Percentiles rank a stretch among this genome's conserved stretches.
These are phyloP conservation scores for Venturia asperata DNA, from an alignment of 2,329 filamentous ascomycete genomes.

Conservation along the genomic window DNA sequence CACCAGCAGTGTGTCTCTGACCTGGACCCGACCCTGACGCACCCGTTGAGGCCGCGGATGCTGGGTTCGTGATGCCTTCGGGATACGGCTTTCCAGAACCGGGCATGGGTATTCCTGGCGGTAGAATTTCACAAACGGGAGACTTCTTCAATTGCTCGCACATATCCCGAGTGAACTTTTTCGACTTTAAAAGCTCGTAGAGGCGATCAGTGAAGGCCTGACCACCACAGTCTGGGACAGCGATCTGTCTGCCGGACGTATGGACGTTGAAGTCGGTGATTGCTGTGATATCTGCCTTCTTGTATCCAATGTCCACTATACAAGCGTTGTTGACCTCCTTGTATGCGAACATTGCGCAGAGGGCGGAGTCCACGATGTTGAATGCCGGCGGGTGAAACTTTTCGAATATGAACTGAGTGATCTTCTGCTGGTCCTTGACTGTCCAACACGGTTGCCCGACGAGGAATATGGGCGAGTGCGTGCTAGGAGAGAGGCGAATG, in stretches of 20 bases:
- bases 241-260: slow-evolving; percentile 55
- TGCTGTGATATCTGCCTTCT: slow-evolving; percentile 89
- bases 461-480: slow-evolving; percentile 89
- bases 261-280: slow-evolving; percentile 76
- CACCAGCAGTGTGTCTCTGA: slow-evolving; percentile 33
- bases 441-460: slow-evolving; percentile 89
- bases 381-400: slow-evolving; percentile 93
- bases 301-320: slow-evolving; percentile 82
- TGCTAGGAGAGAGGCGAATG: slow-evolving; percentile 78
- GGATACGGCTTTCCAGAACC: slow-evolving; percentile 38
- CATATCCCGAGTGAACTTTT: slow-evolving; percentile 54
- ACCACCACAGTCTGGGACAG: slow-evolving; percentile 66
- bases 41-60: slow-evolving; percentile 50
- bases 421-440: slow-evolving; percentile 73
- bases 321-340: slow-evolving; percentile 60
- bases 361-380: slow-evolving; percentile 84
- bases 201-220: slow-evolving; percentile 77
- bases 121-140: slow-evolving; percentile 55
- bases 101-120: slow-evolving; percentile 47
- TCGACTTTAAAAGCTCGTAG: slow-evolving; percentile 54
- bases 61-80: slow-evolving; percentile 43
- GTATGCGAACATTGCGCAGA: slow-evolving; percentile 46
- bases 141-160: slow-evolving; percentile 60
- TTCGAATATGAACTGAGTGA: slow-evolving; percentile 94
- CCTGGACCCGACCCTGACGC: slow-evolving; percentile 41